These are phyloP conservation scores for Lentinula guzmanii DNA, from an alignment of 768 basidiomycete species.

Conservation along the genomic window DNA sequence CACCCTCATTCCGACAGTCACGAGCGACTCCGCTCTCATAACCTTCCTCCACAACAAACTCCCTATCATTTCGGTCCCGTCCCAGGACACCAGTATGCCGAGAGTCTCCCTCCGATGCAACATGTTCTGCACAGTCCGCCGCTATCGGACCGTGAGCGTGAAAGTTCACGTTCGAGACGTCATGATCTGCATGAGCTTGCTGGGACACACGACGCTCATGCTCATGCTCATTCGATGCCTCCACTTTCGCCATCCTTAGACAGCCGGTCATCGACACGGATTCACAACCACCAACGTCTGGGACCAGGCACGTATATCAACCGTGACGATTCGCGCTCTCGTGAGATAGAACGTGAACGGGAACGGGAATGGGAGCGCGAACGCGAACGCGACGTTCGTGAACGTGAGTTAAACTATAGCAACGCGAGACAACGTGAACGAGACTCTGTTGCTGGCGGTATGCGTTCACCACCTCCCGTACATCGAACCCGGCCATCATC, in stretches of 20 bases:
- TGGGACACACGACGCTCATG: conserved; percentile 21
- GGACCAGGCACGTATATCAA: conserved; percentile 57
- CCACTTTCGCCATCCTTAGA: conserved; percentile 32
- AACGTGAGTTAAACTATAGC: conserved; percentile 19
- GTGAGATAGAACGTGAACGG: conserved; percentile 34
- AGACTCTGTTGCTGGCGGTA: conserved; percentile 15
- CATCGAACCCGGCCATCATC: neutral
- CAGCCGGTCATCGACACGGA: conserved; percentile 31
- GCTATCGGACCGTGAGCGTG: conserved; percentile 30
- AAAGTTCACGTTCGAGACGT: conserved; percentile 32
- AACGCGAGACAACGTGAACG: conserved; percentile 24
- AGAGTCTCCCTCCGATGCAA: conserved; percentile 35
- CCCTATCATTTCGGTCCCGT: conserved; percentile 29
- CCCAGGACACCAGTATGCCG: conserved; percentile 41
- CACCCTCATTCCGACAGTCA: conserved; percentile 27
- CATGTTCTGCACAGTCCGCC: conserved; percentile 47
- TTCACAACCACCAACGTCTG: conserved; percentile 63
- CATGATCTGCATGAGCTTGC: conserved; percentile 28
- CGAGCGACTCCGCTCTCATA: conserved; percentile 42
- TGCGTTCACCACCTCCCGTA: conserved; percentile 13
- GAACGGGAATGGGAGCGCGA: conserved; percentile 34
- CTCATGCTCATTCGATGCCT: conserved; percentile 17
- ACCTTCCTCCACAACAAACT: conserved; percentile 34
- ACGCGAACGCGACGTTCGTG: conserved; percentile 30
- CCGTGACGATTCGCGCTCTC: conserved; percentile 36